Percentiles rank a stretch among this genome's conserved stretches.
These are phyloP conservation scores for Neurospora tetrasperma DNA, from an alignment of 495 filamentous ascomycete genomes.

Conservation along the genomic window DNA sequence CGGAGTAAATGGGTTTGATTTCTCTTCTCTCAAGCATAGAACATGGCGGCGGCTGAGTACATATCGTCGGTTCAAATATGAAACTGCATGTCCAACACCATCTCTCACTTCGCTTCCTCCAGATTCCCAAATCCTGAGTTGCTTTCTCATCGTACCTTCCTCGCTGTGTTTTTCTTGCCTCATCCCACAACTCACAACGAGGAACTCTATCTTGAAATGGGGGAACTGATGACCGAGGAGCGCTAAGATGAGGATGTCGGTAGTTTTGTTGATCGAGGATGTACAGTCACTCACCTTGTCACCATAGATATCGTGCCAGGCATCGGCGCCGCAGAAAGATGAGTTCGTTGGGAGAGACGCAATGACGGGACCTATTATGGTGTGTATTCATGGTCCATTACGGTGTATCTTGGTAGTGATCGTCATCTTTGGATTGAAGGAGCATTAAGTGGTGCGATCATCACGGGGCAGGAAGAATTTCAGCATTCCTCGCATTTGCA, in stretches of 20 bases:
- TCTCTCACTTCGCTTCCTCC: no score
- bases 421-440: background rate
- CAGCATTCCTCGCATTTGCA: background rate
- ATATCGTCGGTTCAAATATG: background rate
- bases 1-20: background rate
- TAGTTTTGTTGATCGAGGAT: conserved; percentile 26
- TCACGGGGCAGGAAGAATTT: background rate
- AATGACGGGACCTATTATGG: conserved; percentile 5
- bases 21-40: background rate
- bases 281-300: conserved; percentile 19
- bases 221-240: background rate
- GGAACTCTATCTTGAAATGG: background rate
- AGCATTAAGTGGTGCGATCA: background rate
- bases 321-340: conserved; percentile 16
- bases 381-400: background rate
- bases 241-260: conserved; percentile 30
- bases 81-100: no score
- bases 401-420: background rate
- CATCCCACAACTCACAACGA: no score
- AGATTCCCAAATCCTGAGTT: no score
- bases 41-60: background rate
- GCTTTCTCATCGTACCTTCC: no score
- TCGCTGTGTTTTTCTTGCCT: no score
- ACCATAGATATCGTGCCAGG: conserved; percentile 42
- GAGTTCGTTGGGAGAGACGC: conserved; percentile 14